phyloP scores from a whole-genome alignment of 345 rosid species.

The Clausena lansium region DNA sequence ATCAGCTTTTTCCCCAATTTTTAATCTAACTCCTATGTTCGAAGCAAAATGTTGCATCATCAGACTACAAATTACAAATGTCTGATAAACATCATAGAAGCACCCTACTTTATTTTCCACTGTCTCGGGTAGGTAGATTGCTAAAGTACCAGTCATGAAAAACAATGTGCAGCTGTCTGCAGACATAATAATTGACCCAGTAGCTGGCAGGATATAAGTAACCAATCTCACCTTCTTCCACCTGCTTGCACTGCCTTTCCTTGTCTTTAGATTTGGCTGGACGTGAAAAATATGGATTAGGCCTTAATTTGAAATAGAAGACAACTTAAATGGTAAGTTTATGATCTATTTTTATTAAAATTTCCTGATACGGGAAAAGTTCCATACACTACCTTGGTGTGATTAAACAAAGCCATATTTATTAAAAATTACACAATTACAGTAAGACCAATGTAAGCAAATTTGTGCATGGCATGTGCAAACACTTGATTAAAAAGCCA shows the following conservation, averaged over 20 bases:
- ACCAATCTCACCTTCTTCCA: conserved; percentile 34
- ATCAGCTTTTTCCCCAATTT: background rate
- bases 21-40: background rate
- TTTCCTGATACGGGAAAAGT: background rate
- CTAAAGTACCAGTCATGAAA: background rate
- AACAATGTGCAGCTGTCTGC: background rate
- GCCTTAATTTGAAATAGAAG: conserved; percentile 2
- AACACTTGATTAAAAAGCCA: background rate
- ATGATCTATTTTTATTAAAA: background rate
- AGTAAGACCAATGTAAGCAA: background rate
- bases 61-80: background rate
- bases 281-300: conserved; percentile 18
- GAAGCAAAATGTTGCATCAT: background rate
- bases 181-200: background rate
- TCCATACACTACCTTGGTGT: background rate
- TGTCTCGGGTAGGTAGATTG: background rate
- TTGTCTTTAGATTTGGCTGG: conserved; percentile 24
- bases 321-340: background rate
- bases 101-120: background rate
- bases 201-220: background rate
- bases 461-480: background rate
- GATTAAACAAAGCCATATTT: background rate
- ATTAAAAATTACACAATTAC: background rate
- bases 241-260: conserved; percentile 31
- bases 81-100: conserved; percentile 1